Evolutionary conservation across 331 rosid species (phyloP).

Genomic region (Erythrophleum ivorense): DNA sequence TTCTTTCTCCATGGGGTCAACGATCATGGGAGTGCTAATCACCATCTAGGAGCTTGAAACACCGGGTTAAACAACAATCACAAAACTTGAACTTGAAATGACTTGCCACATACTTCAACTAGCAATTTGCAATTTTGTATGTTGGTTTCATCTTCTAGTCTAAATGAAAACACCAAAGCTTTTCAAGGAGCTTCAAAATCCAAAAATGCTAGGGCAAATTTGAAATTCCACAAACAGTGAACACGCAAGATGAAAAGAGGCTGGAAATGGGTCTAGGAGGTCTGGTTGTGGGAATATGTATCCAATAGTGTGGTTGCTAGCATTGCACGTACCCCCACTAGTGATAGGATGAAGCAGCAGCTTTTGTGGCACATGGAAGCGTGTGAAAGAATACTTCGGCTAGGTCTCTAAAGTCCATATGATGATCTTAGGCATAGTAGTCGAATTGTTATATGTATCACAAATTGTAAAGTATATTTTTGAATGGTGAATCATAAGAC

Average conservation of each 20-base stretch:
- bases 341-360: too few relatives aligned
- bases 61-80: background rate
- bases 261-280: background rate
- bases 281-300: too few relatives aligned
- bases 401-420: too few relatives aligned
- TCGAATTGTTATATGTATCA: too few relatives aligned
- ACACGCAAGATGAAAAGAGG: background rate
- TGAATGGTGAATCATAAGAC: too few relatives aligned
- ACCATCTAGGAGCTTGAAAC: background rate
- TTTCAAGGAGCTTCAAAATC: background rate
- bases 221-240: background rate
- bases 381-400: too few relatives aligned
- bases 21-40: background rate
- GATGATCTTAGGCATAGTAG: too few relatives aligned
- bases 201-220: background rate
- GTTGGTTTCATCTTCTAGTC: background rate
- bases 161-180: background rate
- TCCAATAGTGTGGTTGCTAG: too few relatives aligned
- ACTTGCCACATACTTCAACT: background rate
- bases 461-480: too few relatives aligned
- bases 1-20: background rate
- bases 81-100: background rate
- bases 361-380: too few relatives aligned
- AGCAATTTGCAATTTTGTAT: background rate
- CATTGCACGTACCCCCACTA: too few relatives aligned